Conservation (phyloP, 306 rosid species). For the Begonia peltatifolia region DNA sequence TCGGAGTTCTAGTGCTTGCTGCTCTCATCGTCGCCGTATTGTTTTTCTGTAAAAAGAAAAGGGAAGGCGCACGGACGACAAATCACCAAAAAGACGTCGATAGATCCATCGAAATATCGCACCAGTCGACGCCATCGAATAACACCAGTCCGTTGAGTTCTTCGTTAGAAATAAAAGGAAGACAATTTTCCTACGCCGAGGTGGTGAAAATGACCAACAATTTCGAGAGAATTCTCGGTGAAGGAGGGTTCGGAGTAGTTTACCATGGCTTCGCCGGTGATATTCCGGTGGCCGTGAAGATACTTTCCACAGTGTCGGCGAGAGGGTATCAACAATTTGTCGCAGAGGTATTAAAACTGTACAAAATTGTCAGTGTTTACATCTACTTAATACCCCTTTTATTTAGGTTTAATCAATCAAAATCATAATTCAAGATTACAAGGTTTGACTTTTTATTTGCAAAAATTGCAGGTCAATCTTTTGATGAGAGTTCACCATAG, state of each 20-base stretch:
- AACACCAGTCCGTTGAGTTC: neutral
- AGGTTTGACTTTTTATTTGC: too few relatives aligned
- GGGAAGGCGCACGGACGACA: neutral
- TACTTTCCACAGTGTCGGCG: constrained; percentile 24
- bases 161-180: constrained; percentile 10
- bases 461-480: constrained; percentile 20
- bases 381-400: too few relatives aligned
- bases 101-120: neutral
- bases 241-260: constrained; percentile 41
- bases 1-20: constrained; percentile 19
- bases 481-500: constrained; percentile 30
- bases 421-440: too few relatives aligned
- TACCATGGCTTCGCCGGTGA: constrained; percentile 18
- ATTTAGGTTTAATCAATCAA: too few relatives aligned
- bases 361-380: neutral
- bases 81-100: neutral
- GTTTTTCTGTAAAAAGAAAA: constrained; percentile 10
- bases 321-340: constrained; percentile 34
- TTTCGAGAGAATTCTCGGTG: constrained; percentile 24
- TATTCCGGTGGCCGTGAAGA: constrained; percentile 43
- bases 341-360: constrained; percentile 23
- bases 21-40: neutral
- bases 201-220: constrained; percentile 17
- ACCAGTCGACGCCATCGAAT: neutral
- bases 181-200: constrained; percentile 17